Evolutionary conservation across 805 yeast genomes (phyloP).

Genomic region (Saccharomycopsis fibuligera): DNA sequence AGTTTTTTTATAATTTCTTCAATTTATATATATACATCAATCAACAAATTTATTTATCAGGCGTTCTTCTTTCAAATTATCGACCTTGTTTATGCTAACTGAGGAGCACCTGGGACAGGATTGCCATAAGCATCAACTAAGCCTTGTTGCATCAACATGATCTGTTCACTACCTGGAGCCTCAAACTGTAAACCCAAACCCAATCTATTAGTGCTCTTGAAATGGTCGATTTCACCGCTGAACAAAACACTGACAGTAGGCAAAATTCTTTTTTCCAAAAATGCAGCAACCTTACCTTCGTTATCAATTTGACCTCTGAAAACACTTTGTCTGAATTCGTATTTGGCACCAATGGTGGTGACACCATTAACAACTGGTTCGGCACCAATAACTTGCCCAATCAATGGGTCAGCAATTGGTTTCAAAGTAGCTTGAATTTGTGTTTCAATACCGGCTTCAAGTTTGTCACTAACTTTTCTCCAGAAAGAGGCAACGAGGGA

Average conservation of each 20-base stretch:
- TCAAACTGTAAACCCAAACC: conserved; percentile 96
- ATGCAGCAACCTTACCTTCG: conserved; percentile 81
- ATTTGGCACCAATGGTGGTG: conserved; percentile 93
- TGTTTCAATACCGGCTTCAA: conserved; percentile 92
- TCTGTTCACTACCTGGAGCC: conserved; percentile 57
- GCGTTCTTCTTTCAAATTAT: background rate
- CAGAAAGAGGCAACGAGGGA: conserved; percentile 83
- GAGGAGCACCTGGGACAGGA: conserved; percentile 48
- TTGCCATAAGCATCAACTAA: conserved; percentile 77
- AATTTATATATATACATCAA: too few relatives aligned
- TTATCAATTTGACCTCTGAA: conserved; percentile 94
- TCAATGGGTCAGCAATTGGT: conserved; percentile 68
- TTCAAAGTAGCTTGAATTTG: conserved; percentile 69
- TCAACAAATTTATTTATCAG: too few relatives aligned
- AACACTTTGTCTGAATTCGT: conserved; percentile 93
- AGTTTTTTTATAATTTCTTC: too few relatives aligned
- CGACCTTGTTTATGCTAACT: background rate
- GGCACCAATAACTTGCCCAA: conserved; percentile 74
- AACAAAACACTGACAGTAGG: conserved; percentile 87
- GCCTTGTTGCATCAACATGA: conserved; percentile 68
- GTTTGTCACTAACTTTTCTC: conserved; percentile 87
- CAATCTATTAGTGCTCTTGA: conserved; percentile 66
- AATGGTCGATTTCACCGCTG: conserved; percentile 89
- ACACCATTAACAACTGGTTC: conserved; percentile 85
- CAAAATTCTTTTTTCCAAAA: conserved; percentile 87